Evolutionary conservation across 768 basidiomycete species (phyloP), one percentile per base, ranked within the genome.

Genomic region (Lactifluus echinatus): DNA sequence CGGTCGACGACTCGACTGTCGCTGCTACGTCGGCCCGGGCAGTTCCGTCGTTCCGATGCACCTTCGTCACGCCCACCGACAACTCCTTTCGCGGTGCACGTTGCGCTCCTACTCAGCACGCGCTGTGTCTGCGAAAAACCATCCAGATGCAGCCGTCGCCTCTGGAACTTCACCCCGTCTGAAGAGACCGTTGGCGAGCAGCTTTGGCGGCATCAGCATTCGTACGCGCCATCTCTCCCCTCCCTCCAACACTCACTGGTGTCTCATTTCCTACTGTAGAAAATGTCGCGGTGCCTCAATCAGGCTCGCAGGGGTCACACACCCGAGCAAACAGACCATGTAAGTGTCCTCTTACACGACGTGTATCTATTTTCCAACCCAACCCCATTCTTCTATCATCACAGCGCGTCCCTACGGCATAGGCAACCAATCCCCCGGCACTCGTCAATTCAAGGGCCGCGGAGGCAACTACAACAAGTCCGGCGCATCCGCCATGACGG

Each of bases 181-280:
- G 24, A 45, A 19, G 49, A 44, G 51, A 45, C 62, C 59, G 2
- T n/a, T 42, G 14, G 59, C 55, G 29, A 57, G 50, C 31, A 56
- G 39, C 31, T 56, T 63, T 14, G 59, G 55, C 17, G 59, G 60
- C 7, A 63, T 63, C 26, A 17, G 19, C 23, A 63, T 63, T 12
- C 10, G 62, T 63, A 47, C 54, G 62, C n/a, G 8, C 10, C 8
- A 4, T 21, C 1, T 7, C 14, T 1, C 10, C 15, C n/a, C 2
- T 37, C 10, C 21, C 29, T 44, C 24, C n/a, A 28, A 34, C 29
- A 19, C n/a, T 21, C 4, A 23, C n/a, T 2, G 1, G 19, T 14
- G 19, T 53, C n/a, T 37, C 36, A 51, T 40, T n/a, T 26, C 8
- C 14, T 12, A 21, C 17, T 21, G n/a, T n/a, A 62, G 60, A 53